Evolutionary conservation across 805 yeast species (phyloP).

Genomic region (Candida sonorensis): DNA sequence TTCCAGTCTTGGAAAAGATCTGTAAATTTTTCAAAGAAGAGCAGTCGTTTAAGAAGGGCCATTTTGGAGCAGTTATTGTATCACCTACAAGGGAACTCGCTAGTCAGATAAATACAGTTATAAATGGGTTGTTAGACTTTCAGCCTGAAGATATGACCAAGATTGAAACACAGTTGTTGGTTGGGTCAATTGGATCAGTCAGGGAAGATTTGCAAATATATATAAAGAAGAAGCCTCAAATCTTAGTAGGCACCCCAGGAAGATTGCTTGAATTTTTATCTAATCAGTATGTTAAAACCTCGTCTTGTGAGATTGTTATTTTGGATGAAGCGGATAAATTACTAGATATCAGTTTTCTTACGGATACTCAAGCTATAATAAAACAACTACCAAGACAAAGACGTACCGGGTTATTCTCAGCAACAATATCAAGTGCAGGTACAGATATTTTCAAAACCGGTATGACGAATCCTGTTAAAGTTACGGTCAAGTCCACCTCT

Average conservation of each 20-base stretch:
- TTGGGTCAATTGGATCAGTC: conserved; percentile 56
- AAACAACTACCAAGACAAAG: conserved; percentile 79
- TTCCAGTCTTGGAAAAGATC: conserved; percentile 74
- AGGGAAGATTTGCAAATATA: conserved; percentile 67
- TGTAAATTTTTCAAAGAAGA: conserved; percentile 20
- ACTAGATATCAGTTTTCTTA: conserved; percentile 68
- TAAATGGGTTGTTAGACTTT: conserved; percentile 49
- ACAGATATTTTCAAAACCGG: conserved; percentile 77
- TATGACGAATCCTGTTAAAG: conserved; percentile 85
- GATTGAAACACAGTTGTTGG: conserved; percentile 53
- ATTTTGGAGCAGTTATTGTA: conserved; percentile 62
- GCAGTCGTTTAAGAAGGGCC: conserved; percentile 43
- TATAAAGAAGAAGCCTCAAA: conserved; percentile 52
- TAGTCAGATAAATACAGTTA: conserved; percentile 62
- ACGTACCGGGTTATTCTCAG: conserved; percentile 90
- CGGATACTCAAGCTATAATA: conserved; percentile 62
- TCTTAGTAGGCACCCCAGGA: conserved; percentile 91
- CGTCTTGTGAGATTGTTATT: conserved; percentile 64
- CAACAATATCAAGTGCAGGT: conserved; percentile 83
- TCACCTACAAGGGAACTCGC: conserved; percentile 68
- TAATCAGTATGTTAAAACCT: conserved; percentile 50
- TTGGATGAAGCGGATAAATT: conserved; percentile 92
- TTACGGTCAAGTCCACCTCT: conserved; percentile 57
- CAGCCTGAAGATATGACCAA: conserved; percentile 38
- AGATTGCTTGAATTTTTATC: conserved; percentile 69